Base-by-base conservation (phyloP, 139 green algal genomes). In the Tetradesmus lagerheimii region DNA sequence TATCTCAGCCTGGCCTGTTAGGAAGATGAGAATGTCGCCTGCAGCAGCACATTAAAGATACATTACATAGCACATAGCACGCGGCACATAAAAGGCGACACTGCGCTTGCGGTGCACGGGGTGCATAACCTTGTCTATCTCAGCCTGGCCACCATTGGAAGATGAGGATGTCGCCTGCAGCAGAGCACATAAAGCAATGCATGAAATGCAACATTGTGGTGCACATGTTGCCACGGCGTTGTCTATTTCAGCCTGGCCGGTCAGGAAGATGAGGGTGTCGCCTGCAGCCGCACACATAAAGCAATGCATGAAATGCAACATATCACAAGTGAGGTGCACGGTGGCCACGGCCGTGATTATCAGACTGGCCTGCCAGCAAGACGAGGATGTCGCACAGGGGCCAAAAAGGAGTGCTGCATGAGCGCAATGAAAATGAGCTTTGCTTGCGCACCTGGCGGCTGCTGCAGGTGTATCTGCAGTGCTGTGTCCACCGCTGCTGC, bases 191-290 rank as follows among this genome's bases (percentile, higher is more conserved):
- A 4, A 50, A 50, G 43, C 43, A n/a, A n/a, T n/a, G n/a, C n/a
- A n/a, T n/a, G n/a, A n/a, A n/a, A n/a, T n/a, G n/a, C n/a, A n/a
- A n/a, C n/a, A n/a, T n/a, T n/a, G n/a, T n/a, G n/a, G n/a, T n/a
- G n/a, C n/a, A n/a, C n/a, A n/a, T n/a, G n/a, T n/a, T n/a, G n/a
- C n/a, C 9, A 95, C 90, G 0, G 93, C 96, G 83, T 96, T 96
- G 20, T 99, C 96, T 37, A 99, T 99, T 91, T 99, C 97, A 27
- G 96, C 96, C 91, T 99, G 97, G 1, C 98, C 98, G 0, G 97
- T 98, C 18, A 99, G 92, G 90, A 99, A 99, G 15, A 97, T 77
- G 18, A 99, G 95, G 83, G 99, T 98, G 93, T 99, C 97, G 4
- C 97, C 97, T 93, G 93, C 4, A 80, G n/a, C 20, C 66, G 8